A percentile compares a stretch with the other conserved stretches of the same genome.
Evolutionary conservation across 2,329 filamentous ascomycete species (phyloP).

Genomic region (Colletotrichum camelliae): DNA sequence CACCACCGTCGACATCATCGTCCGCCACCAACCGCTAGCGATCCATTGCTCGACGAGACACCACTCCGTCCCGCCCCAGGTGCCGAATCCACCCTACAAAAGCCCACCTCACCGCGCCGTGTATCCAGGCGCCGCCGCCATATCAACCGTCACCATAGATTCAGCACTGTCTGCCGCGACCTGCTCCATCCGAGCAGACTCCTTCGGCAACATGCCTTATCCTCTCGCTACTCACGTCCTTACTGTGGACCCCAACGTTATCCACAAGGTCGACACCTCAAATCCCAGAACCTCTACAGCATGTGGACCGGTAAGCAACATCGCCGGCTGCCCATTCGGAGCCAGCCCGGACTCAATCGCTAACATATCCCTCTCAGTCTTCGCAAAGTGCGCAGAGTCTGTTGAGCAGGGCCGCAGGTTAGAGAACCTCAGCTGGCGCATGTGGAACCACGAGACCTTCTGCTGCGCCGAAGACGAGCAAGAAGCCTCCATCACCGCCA

Average conservation of each 20-base stretch:
- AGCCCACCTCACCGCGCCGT: neutral
- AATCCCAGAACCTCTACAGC: slow-evolving; percentile 94
- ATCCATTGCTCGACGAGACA: neutral
- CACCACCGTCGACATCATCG: neutral
- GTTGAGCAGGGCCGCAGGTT: slow-evolving; percentile 90
- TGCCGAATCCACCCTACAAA: slow-evolving; percentile 2
- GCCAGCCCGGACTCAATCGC: slow-evolving; percentile 28
- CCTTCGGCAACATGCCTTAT: slow-evolving; percentile 72
- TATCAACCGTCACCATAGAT: slow-evolving; percentile 24
- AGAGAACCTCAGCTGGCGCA: slow-evolving; percentile 94
- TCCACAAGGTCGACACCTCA: slow-evolving; percentile 92
- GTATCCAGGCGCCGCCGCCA: slow-evolving; percentile 22
- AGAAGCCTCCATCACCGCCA: slow-evolving; percentile 46
- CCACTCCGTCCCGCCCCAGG: slow-evolving; percentile 1
- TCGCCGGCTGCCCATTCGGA: neutral
- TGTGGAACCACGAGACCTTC: slow-evolving; percentile 94
- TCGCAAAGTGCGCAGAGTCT: slow-evolving; percentile 91
- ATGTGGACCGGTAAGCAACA: slow-evolving; percentile 88
- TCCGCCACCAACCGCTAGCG: neutral
- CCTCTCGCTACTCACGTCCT: slow-evolving; percentile 84
- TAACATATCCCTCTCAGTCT: slow-evolving; percentile 62
- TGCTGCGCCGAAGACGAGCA: slow-evolving; percentile 75
- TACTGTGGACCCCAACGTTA: slow-evolving; percentile 88
- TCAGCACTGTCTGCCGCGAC: slow-evolving; percentile 20
- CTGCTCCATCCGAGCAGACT: slow-evolving; percentile 44